Percentiles rank a stretch among this genome's conserved stretches.
phyloP scores from a whole-genome alignment of 306 rosid genomes.

The Vigna mungo region DNA sequence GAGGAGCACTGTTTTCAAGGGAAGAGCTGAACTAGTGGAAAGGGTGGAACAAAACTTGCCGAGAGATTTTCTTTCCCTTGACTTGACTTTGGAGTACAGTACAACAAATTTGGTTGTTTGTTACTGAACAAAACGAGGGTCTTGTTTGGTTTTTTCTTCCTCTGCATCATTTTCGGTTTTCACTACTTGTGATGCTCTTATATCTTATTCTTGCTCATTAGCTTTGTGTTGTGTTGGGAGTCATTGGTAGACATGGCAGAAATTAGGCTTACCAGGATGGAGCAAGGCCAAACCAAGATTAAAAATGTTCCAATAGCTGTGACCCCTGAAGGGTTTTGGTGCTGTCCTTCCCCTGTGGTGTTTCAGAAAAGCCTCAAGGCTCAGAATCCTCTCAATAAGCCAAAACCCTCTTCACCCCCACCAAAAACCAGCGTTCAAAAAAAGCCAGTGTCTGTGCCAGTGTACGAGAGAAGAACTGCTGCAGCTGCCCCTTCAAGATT shows the following conservation, averaged over 20 bases:
- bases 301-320: conserved; percentile 97
- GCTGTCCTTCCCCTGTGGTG: conserved; percentile 98
- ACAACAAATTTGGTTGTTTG: conserved; percentile 32
- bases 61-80: conserved; percentile 36
- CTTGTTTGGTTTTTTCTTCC: conserved; percentile 33
- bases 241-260: conserved; percentile 73
- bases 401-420: conserved; percentile 73
- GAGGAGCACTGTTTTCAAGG: conserved; percentile 33
- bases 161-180: conserved; percentile 34
- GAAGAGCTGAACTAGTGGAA: conserved; percentile 44
- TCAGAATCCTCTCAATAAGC: conserved; percentile 77
- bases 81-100: conserved; percentile 38
- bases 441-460: conserved; percentile 53
- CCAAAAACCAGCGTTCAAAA: conserved; percentile 61
- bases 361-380: conserved; percentile 82
- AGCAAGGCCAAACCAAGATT: conserved; percentile 84
- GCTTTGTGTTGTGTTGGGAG: conserved; percentile 28
- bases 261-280: conserved; percentile 68
- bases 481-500: conserved; percentile 60
- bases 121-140: conserved; percentile 27
- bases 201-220: conserved; percentile 36
- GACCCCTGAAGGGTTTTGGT: conserved; percentile 99
- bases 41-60: conserved; percentile 38
- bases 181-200: conserved; percentile 43
- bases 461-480: conserved; percentile 61